Base-by-base conservation (phyloP, 768 basidiomycete genomes). In the Auriscalpium vulgare region DNA sequence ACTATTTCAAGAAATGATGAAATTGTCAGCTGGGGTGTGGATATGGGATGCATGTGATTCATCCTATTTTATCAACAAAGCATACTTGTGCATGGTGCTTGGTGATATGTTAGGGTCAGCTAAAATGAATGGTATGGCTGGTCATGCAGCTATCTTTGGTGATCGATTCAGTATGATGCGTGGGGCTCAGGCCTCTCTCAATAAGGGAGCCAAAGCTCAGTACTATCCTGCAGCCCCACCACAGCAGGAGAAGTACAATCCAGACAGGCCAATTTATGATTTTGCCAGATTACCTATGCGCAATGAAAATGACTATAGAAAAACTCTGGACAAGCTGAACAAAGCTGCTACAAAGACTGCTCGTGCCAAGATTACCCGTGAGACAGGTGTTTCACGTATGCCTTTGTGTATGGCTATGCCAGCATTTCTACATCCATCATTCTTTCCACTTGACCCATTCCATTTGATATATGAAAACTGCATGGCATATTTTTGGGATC, bases 21-120 rank as follows among this genome's bases (percentile, higher is more conserved):
- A 9, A 40, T 37, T 23, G 17, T 38, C 37, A 38, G 36, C 17
- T 10, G 51, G 51, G 7, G 34, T 53, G 8, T 53, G 51, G 51
- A 53, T 23, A 19, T 53, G 40, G 35, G 36, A 17, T 52, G 40
- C 38, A 16, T 13, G 3, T 47, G 47, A 47, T 47, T 29, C 17
- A 29, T 17, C 17, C 11, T 11, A 17, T n/a, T 52, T 52, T 52
- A 43, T 52, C 19, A n/a, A 38, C 29, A 56, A 60, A 11, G 60
- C 59, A 5, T 58, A 58, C 55, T 53, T 66, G 37, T 60, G 56
- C 19, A 60, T 67, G 56, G 59, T 48, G 8, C 51, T 63, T 14
- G 71, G 70, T 11, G 72, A 71, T 60, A 70, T 68, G 69, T 56
- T 69, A 21, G 69, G 68, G 2, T 69, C 68, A 21, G 66, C 67